These are phyloP conservation scores for Fusarium piperis DNA, from an alignment of 2,329 filamentous ascomycete genomes.

Conservation along the genomic window DNA sequence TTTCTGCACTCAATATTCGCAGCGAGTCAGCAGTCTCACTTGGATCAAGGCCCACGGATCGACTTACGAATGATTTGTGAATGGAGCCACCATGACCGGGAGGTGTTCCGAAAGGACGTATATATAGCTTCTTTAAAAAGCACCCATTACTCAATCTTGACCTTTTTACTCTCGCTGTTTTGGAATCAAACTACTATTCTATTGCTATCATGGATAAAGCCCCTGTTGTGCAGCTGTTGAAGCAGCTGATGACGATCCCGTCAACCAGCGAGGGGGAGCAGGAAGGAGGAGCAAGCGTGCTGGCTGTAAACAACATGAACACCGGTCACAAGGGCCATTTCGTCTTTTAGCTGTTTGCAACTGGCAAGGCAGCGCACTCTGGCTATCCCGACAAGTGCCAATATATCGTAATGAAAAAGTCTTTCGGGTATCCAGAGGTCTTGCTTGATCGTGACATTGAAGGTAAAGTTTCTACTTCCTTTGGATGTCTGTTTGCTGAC, in stretches of 20 bases:
- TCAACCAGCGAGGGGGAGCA: slow-evolving; percentile 50
- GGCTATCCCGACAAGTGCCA: background rate
- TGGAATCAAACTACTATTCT: background rate
- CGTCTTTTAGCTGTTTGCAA: slow-evolving; percentile 66
- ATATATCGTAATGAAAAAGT: background rate
- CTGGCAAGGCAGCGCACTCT: slow-evolving; percentile 62
- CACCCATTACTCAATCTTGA: background rate
- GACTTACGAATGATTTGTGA: background rate
- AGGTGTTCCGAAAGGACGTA: background rate
- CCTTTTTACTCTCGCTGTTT: background rate
- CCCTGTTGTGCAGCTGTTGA: slow-evolving; percentile 42
- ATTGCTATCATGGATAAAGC: slow-evolving; percentile 15
- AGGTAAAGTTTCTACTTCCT: slow-evolving; percentile 43
- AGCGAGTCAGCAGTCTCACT: no score
- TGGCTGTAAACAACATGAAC: slow-evolving; percentile 55
- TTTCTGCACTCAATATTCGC: no score
- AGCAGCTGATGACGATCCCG: slow-evolving; percentile 48
- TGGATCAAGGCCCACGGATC: background rate
- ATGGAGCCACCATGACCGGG: background rate
- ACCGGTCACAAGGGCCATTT: slow-evolving; percentile 77
- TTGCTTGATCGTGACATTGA: background rate
- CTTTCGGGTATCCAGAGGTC: background rate
- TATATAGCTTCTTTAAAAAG: background rate
- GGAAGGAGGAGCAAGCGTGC: slow-evolving; percentile 72
- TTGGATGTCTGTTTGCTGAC: slow-evolving; percentile 37